phyloP scores from a whole-genome alignment of 2,329 filamentous ascomycete species.

The Zasmidium cellare region DNA sequence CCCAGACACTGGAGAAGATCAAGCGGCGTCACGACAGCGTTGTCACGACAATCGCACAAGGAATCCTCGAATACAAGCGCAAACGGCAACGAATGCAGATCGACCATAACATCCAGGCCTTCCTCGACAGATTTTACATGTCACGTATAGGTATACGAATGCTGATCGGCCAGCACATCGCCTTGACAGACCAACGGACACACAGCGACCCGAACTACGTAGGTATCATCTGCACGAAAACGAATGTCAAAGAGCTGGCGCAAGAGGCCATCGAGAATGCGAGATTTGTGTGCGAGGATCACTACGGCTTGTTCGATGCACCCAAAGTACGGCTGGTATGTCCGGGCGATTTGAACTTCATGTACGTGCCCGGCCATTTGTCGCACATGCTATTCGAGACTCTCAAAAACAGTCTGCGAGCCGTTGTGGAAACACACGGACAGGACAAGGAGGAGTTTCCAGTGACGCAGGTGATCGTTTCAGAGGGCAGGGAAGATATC shows the following conservation, averaged over 20 bases:
- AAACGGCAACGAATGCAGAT: conserved; percentile 97
- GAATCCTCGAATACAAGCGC: conserved; percentile 96
- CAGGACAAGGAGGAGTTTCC: conserved; percentile 95
- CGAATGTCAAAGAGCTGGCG: conserved; percentile 90
- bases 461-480: conserved; percentile 94
- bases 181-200: conserved; percentile 88
- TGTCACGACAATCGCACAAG: conserved; percentile 96
- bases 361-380: conserved; percentile 98
- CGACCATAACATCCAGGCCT: conserved; percentile 93
- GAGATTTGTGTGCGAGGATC: conserved; percentile 97
- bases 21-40: conserved; percentile 96
- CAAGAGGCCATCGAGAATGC: conserved; percentile 98
- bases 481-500: conserved; percentile 96
- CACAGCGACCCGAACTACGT: conserved; percentile 91
- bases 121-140: conserved; percentile 99
- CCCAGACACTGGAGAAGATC: conserved; percentile 85
- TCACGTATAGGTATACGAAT: conserved; percentile 98
- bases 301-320: conserved; percentile 95
- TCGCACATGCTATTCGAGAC: conserved; percentile 99
- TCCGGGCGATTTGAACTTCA: conserved; percentile 83
- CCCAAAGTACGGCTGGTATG: conserved; percentile 96
- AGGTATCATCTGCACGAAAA: conserved; percentile 98
- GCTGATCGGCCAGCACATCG: conserved; percentile 98
- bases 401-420: conserved; percentile 94
- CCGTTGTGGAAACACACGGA: conserved; percentile 92